phyloP scores from a whole-genome alignment of 1,139 yeast species.

The Taphrina communis region DNA sequence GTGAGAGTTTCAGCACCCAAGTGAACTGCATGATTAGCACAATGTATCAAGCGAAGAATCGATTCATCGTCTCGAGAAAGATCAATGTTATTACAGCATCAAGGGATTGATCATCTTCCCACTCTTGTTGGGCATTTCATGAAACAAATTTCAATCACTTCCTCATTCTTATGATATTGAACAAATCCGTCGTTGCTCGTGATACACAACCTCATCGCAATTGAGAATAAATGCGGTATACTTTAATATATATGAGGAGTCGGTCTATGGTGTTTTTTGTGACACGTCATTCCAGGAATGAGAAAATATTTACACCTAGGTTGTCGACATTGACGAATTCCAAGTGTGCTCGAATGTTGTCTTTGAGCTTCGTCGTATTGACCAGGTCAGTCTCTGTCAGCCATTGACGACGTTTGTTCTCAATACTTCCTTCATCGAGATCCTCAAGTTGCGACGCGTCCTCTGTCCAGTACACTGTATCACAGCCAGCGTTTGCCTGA shows the following conservation, averaged over 20 bases:
- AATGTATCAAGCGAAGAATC: not conserved
- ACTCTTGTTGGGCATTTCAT: no score
- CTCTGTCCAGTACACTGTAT: slow-evolving; percentile 40
- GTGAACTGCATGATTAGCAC: not conserved
- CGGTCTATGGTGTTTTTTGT: not conserved
- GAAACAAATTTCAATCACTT: no score
- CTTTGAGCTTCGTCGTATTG: slow-evolving; percentile 22
- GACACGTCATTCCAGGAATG: slow-evolving; percentile 14
- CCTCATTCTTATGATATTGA: no score
- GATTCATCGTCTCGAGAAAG: not conserved
- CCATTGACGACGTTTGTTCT: slow-evolving; percentile 28
- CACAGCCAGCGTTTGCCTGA: slow-evolving; percentile 43
- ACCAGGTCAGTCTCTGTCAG: slow-evolving; percentile 21
- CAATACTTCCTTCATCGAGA: slow-evolving; percentile 30
- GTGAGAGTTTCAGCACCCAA: not conserved
- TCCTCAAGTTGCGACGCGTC: slow-evolving; percentile 24
- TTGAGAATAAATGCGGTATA: no score
- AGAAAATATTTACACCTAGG: slow-evolving; percentile 18
- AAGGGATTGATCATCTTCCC: no score
- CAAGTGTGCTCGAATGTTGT: slow-evolving; percentile 6
- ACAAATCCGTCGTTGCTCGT: no score
- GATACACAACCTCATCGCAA: no score
- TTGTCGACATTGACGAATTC: not conserved
- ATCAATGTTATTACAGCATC: not conserved
- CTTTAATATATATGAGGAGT: no score